Evolutionary conservation across 805 yeast species (phyloP).

Genomic region (Ogataea pilisensis): DNA sequence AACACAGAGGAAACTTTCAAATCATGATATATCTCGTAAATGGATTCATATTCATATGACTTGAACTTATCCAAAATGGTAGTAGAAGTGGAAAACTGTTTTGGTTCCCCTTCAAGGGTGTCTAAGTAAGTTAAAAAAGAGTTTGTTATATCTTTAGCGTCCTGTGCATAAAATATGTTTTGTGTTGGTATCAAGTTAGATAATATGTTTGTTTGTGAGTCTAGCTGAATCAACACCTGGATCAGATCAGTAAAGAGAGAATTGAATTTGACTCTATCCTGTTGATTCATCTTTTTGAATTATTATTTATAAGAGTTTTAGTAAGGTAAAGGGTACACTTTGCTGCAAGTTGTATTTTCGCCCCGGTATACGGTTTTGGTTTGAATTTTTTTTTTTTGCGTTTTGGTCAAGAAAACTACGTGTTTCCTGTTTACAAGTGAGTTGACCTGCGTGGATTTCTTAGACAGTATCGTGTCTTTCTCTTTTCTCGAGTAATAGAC

Average conservation of each 20-base stretch:
- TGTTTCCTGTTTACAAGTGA: too few species aligned
- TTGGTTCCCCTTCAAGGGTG: constrained; percentile 22
- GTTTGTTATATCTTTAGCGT: constrained; percentile 39
- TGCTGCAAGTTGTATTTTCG: too few species aligned
- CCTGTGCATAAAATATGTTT: constrained; percentile 39
- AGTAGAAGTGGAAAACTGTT: constrained; percentile 21
- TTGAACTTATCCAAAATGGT: constrained; percentile 42
- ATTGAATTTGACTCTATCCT: constrained; percentile 6
- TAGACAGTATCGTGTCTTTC: too few species aligned
- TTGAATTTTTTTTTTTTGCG: too few species aligned
- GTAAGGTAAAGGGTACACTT: too few species aligned
- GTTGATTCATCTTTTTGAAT: not conserved
- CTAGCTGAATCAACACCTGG: constrained; percentile 20
- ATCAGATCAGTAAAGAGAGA: constrained; percentile 20
- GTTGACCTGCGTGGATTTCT: too few species aligned
- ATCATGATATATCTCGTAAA: constrained; percentile 65
- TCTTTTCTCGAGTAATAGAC: too few species aligned
- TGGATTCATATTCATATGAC: constrained; percentile 37
- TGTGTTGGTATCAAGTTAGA: constrained; percentile 36
- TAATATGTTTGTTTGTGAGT: constrained; percentile 16
- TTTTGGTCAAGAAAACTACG: not conserved
- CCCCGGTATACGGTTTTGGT: too few species aligned
- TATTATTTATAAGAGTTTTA: too few species aligned
- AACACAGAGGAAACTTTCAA: constrained; percentile 50
- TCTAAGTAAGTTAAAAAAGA: constrained; percentile 39